Evolutionary conservation across 352 stramenopile genomes (phyloP).

Genomic region (Phytophthora palmivora): DNA sequence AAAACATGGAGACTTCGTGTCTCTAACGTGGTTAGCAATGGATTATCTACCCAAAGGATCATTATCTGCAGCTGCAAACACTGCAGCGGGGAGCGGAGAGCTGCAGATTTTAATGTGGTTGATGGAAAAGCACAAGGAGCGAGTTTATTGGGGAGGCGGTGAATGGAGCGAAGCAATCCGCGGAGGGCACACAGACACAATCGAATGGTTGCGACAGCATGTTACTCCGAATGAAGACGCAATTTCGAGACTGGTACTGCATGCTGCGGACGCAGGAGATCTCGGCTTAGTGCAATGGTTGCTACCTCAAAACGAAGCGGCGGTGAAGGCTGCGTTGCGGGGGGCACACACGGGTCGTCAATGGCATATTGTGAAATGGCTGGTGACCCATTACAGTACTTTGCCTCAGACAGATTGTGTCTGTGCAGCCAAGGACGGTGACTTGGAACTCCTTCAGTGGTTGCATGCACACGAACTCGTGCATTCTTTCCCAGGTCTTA

Average conservation of each 20-base stretch:
- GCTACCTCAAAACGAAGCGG: neutral
- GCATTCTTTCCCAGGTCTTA: neutral
- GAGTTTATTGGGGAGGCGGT: slow-evolving; percentile 31
- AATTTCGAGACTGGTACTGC: slow-evolving; percentile 9
- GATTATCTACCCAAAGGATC: slow-evolving; percentile 9
- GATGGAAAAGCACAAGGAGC: slow-evolving; percentile 2
- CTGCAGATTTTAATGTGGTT: slow-evolving; percentile 25
- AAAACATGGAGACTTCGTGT: slow-evolving; percentile 14
- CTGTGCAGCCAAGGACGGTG: slow-evolving; percentile 18
- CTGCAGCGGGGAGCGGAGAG: slow-evolving; percentile 24
- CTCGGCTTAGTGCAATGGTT: slow-evolving; percentile 26
- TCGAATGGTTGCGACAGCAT: slow-evolving; percentile 23
- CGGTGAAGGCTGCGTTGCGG: slow-evolving; percentile 15
- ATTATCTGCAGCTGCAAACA: slow-evolving; percentile 15
- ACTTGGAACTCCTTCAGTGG: slow-evolving; percentile 28
- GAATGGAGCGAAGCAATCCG: slow-evolving; percentile 31
- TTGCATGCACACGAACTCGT: neutral
- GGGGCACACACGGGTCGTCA: slow-evolving; percentile 17
- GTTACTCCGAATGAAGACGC: slow-evolving; percentile 16
- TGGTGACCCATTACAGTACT: slow-evolving; percentile 12
- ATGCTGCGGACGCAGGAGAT: slow-evolving; percentile 11
- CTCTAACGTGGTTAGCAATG: slow-evolving; percentile 21
- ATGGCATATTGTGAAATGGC: slow-evolving; percentile 22
- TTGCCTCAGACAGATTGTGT: slow-evolving; percentile 6
- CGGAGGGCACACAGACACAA: slow-evolving; percentile 7